A percentile compares a stretch with the other conserved stretches of the same genome.
phyloP scores from a whole-genome alignment of 176 grass and related monocot genomes.

The Oryza meyeriana region DNA sequence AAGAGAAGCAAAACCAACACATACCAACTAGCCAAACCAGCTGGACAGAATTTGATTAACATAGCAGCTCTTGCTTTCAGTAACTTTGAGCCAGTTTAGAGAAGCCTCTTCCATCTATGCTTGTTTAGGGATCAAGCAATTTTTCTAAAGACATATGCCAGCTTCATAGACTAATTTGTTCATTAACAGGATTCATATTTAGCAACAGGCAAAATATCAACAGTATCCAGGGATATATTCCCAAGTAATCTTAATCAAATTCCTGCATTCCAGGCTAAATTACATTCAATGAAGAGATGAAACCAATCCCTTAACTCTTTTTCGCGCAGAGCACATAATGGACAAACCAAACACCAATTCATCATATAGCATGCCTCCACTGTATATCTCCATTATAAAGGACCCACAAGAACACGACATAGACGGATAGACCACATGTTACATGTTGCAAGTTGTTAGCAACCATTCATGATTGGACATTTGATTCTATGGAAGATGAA shows the following conservation, averaged over 20 bases:
- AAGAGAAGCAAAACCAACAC: not conserved
- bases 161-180: not conserved
- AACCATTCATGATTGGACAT: not conserved
- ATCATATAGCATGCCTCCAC: not conserved
- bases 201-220: not conserved
- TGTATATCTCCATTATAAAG: not conserved
- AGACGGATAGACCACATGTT: not conserved
- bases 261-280: not conserved
- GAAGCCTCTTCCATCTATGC: too few relatives aligned
- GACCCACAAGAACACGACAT: not conserved
- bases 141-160: not conserved
- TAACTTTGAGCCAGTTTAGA: not conserved
- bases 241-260: not conserved
- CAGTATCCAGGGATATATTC: not conserved
- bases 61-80: not conserved
- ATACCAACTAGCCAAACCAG: not conserved
- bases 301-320: not conserved
- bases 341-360: not conserved
- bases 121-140: not conserved
- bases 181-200: not conserved
- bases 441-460: not conserved
- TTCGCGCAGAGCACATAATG: not conserved
- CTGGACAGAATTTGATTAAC: not conserved
- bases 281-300: not conserved
- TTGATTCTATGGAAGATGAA: not conserved